phyloP scores from a whole-genome alignment of 768 basidiomycete species.

The Neoboletus magnificus region DNA sequence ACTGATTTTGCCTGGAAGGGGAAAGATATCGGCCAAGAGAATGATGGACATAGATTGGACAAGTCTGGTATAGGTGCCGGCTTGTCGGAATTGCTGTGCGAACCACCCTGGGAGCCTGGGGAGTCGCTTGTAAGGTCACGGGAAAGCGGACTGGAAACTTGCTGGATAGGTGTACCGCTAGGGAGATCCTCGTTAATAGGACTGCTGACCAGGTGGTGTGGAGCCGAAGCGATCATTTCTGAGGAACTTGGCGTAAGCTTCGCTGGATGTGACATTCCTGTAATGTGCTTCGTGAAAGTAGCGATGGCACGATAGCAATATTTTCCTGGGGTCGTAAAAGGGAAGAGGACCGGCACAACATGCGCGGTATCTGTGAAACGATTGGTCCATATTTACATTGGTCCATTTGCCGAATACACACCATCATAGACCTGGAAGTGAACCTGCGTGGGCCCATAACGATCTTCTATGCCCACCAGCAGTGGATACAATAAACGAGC shows the following conservation, averaged over 20 bases:
- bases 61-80: not conserved
- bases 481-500: slow-evolving; percentile 53
- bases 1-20: slow-evolving; percentile 17
- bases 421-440: slow-evolving; percentile 95
- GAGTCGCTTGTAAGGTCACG: not conserved
- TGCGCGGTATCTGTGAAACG: slow-evolving; percentile 58
- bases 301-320: slow-evolving; percentile 79
- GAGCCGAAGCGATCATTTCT: not conserved
- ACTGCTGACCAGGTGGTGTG: not conserved
- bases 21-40: slow-evolving; percentile 12
- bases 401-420: slow-evolving; percentile 22
- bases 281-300: slow-evolving; percentile 63
- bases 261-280: slow-evolving; percentile 39
- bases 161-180: not conserved
- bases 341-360: slow-evolving; percentile 68
- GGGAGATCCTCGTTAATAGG: not conserved
- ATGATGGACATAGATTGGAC: slow-evolving; percentile 3
- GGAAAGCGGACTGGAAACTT: slow-evolving; percentile 2
- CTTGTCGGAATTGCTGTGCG: not conserved
- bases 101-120: not conserved
- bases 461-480: slow-evolving; percentile 51
- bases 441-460: slow-evolving; percentile 65
- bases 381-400: slow-evolving; percentile 16
- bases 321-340: slow-evolving; percentile 75
- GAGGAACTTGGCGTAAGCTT: slow-evolving; percentile 10